A percentile compares a stretch with the other conserved stretches of the same genome.
Conservation (phyloP, 2,329 filamentous ascomycete species). For the Davidsoniella virescens region DNA sequence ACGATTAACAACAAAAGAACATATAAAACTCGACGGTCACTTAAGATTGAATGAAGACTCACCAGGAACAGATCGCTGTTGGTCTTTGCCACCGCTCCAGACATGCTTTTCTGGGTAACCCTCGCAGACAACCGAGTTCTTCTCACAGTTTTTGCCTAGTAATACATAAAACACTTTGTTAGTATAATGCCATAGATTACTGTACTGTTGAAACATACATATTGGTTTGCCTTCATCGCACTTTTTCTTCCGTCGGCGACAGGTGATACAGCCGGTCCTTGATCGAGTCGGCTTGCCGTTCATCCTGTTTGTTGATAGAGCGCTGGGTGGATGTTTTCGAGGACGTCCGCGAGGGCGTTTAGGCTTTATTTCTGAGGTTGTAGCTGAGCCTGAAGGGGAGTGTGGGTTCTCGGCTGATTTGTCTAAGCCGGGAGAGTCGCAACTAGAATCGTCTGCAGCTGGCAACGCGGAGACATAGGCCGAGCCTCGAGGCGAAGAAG, state of each 20-base stretch:
- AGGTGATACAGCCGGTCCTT: conserved; percentile 53
- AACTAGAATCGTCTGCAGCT: too few relatives aligned
- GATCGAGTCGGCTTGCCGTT: conserved; percentile 55
- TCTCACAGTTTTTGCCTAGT: conserved; percentile 71
- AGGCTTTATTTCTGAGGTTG: conserved; percentile 13
- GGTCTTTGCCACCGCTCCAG: conserved; percentile 75
- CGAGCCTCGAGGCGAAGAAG: too few relatives aligned
- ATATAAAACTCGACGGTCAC: conserved; percentile 12
- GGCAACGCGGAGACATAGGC: too few relatives aligned
- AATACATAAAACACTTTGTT: conserved; percentile 2
- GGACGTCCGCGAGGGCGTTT: conserved; percentile 65
- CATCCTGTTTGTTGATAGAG: conserved; percentile 42
- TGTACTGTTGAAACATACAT: conserved; percentile 31
- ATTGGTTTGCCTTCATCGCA: conserved; percentile 52
- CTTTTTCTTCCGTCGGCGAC: conserved; percentile 55
- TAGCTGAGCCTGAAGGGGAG: neutral
- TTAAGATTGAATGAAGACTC: conserved; percentile 25
- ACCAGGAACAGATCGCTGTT: conserved; percentile 37
- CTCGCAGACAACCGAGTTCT: conserved; percentile 83
- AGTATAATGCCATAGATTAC: conserved; percentile 8
- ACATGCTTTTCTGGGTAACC: conserved; percentile 75
- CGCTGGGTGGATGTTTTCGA: conserved; percentile 58
- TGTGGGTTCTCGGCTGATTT: too few relatives aligned
- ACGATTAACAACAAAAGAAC: neutral
- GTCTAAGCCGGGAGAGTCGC: too few relatives aligned